Base-by-base conservation (phyloP, 2,329 filamentous ascomycete species). In the Xylariaceae sp. region DNA sequence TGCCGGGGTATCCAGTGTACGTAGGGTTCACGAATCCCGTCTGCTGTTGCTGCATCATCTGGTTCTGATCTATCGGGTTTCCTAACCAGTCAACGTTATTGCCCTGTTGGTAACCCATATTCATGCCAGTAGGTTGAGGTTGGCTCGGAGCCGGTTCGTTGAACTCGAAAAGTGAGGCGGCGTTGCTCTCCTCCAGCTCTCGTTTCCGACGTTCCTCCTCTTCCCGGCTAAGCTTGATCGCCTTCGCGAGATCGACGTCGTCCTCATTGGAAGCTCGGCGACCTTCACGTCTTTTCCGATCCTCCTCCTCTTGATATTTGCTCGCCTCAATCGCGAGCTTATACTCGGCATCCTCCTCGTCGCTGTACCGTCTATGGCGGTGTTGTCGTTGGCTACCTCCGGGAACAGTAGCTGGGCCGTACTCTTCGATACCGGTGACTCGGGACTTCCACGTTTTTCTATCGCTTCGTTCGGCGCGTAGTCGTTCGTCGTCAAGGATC, bases 21-120 rank as follows among this genome's bases (percentile, higher is more conserved):
- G 67, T 62, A 50, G 72, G 83, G 64, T 84, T 86, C 34, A 80
- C 77, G 64, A 82, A 89, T n/a, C 90, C 91, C 0, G 91, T 95
- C 2, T 85, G 88, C 73, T 97, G 92, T 96, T 92, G 51, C 50
- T 84, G 82, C 73, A 88, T 82, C 72, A 84, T 82, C 70, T 90
- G 88, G 68, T 77, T 85, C 69, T 86, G 87, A 60, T 93, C 90
- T 69, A 97, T 88, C 10, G 92, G 91, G 74, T 99, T 99, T 60
- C 93, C 94, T 69, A 95, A 94, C 85, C 95, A 97, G 75, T 99
- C 94, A 15, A 99, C 94, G 10, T 91, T 90, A 59, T 89, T 89
- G 72, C 96, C 93, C 76, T 99, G 94, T 77, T 97, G 92, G 71
- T 99, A 99, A 51, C 93, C 93, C 76, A 96, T 92, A 75, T 97